Evolutionary conservation across 441 rosid species (phyloP), one percentile per base, ranked within the genome.

Genomic region (Theobroma grandiflorum): DNA sequence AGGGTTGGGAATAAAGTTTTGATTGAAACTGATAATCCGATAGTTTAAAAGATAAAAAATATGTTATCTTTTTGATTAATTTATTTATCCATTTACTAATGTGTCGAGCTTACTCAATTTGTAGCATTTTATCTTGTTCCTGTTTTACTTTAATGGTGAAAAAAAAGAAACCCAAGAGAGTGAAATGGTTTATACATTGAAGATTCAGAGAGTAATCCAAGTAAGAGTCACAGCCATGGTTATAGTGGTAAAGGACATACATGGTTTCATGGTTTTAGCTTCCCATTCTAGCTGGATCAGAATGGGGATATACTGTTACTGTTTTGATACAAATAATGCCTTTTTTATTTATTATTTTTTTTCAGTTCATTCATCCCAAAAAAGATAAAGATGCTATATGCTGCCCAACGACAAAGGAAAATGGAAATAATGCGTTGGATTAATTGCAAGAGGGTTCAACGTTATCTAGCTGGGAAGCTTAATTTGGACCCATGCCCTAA

Each of bases 221-320:
- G n/a, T 6, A 14, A 14, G n/a, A 52, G 57, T 7, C 61, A 8
- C 31, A 57, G 8, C 8, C 31, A n/a, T 2, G 11, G 61, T 7
- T 53, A 16, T 31, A 15, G 16, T 47, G 10, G 10, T n/a, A 40
- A 74, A 42, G 78, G n/a, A 26, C 66, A 59, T 40, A 12, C 1
- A n/a, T n/a, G 40, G 66, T 35, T 63, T 7, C 10, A 20, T 2
- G 63, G n/a, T n/a, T 20, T 1, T 0, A 14, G 38, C 22, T 12
- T n/a, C n/a, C 38, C 6, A 62, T 3, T 7, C 22, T 43, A 75
- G 78, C 78, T 75, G 78, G 70, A 75, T 75, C 22, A 50, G 79
- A 33, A 64, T 76, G 72, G 79, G 45, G 12, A 63, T 35, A 63
- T 18, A 22, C 55, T 40, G 57, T 59, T 57, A 74, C 66, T 62